A percentile compares a stretch with the other conserved stretches of the same genome.
These are phyloP conservation scores for Lachancea dasiensis DNA, from an alignment of 805 yeast genomes.

Conservation along the genomic window DNA sequence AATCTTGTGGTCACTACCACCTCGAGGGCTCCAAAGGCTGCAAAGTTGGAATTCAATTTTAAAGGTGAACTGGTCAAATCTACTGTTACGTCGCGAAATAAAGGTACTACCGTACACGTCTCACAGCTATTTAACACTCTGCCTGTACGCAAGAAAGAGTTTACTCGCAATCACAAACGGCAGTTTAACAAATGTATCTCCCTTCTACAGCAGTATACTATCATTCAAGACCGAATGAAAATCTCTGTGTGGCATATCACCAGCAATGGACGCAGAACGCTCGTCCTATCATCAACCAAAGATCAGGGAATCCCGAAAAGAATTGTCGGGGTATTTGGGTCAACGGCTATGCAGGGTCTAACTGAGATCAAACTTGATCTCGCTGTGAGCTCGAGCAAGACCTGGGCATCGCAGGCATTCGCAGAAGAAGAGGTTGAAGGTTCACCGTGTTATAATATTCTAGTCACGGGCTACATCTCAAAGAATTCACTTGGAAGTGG, in stretches of 20 bases:
- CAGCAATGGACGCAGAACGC: slow-evolving; percentile 42
- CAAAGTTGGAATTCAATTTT: slow-evolving; percentile 45
- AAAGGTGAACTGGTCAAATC: slow-evolving; percentile 46
- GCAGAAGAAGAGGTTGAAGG: slow-evolving; percentile 11
- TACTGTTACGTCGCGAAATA: slow-evolving; percentile 44
- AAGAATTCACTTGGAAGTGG: slow-evolving; percentile 76
- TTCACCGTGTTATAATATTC: slow-evolving; percentile 28
- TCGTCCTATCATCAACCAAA: slow-evolving; percentile 57
- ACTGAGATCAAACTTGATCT: slow-evolving; percentile 42
- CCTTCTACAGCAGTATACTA: slow-evolving; percentile 59
- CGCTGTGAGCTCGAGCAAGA: slow-evolving; percentile 21
- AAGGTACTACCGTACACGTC: slow-evolving; percentile 65
- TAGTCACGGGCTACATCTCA: slow-evolving; percentile 60
- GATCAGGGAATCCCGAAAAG: slow-evolving; percentile 45
- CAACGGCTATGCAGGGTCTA: slow-evolving; percentile 55
- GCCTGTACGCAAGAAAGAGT: slow-evolving; percentile 79
- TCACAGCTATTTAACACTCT: slow-evolving; percentile 55
- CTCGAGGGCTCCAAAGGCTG: slow-evolving; percentile 50
- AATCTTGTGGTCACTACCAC: slow-evolving; percentile 49
- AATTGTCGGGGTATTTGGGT: slow-evolving; percentile 64
- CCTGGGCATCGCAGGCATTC: slow-evolving; percentile 7
- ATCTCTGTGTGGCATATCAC: slow-evolving; percentile 54
- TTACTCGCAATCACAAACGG: slow-evolving; percentile 57
- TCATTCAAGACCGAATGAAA: slow-evolving; percentile 53
- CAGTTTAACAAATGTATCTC: slow-evolving; percentile 68